Percentiles rank a stretch among this genome's conserved stretches.
Conservation (phyloP, 139 green algal species). For the Astrephomene gubernaculifera region DNA sequence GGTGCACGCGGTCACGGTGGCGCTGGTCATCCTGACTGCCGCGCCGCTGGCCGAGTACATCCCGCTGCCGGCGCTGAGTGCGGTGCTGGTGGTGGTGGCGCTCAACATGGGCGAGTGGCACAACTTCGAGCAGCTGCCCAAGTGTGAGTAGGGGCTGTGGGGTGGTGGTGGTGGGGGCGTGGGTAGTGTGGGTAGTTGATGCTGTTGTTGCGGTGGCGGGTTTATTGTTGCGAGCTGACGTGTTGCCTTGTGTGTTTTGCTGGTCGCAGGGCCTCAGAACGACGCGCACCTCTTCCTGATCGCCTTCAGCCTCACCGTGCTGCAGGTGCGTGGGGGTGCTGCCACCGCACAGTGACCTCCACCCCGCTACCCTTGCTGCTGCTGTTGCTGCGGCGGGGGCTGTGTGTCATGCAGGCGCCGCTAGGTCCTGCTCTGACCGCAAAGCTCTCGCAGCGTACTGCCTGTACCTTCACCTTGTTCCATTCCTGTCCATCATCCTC, state of each 20-base stretch:
- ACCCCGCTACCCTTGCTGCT: neutral
- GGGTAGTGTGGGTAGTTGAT: neutral
- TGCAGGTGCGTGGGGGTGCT: neutral
- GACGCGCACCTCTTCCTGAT: conserved; percentile 57
- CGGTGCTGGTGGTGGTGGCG: conserved; percentile 50
- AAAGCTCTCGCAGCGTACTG: too few species aligned
- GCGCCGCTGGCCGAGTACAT: conserved; percentile 42
- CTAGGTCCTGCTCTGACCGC: too few species aligned
- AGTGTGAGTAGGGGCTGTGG: neutral
- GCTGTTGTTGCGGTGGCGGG: neutral
- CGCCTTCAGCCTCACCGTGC: conserved; percentile 52
- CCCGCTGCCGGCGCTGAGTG: conserved; percentile 43
- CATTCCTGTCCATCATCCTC: too few species aligned
- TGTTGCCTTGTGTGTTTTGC: neutral
- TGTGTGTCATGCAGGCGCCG: too few species aligned
- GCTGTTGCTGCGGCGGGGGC: neutral
- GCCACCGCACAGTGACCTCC: too few species aligned
- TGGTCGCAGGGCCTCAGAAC: conserved; percentile 41
- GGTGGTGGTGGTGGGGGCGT: neutral
- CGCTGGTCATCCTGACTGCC: conserved; percentile 12
- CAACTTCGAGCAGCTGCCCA: conserved; percentile 47
- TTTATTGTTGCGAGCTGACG: neutral
- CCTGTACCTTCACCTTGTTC: too few species aligned
- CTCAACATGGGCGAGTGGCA: conserved; percentile 61
- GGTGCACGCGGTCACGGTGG: conserved; percentile 43